Evolutionary conservation across 768 basidiomycete genomes (phyloP).

Genomic region (Pleurotus salmoneostramineus): DNA sequence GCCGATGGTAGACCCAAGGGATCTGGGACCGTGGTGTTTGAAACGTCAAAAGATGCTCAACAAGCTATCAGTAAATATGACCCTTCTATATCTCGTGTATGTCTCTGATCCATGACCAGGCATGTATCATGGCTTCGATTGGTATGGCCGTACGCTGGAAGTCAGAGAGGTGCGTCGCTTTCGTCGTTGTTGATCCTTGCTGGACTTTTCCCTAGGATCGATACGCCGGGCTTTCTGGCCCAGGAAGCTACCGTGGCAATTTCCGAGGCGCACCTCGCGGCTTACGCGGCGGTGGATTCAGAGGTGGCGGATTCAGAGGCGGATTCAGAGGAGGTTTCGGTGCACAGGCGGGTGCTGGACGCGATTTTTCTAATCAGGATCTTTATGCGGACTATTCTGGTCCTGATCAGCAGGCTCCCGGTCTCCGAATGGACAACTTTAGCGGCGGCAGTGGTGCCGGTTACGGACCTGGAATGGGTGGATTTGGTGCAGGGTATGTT

Average conservation of each 20-base stretch:
- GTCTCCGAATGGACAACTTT: conserved; percentile 33
- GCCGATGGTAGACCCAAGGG: conserved; percentile 93
- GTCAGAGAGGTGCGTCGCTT: conserved; percentile 75
- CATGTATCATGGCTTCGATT: conserved; percentile 97
- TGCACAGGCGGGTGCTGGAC: conserved; percentile 50
- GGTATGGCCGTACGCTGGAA: conserved; percentile 94
- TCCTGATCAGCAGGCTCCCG: conserved; percentile 63
- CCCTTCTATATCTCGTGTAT: background rate
- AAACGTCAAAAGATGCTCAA: conserved; percentile 84
- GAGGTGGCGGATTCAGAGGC: conserved; percentile 57
- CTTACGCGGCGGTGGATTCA: conserved; percentile 45
- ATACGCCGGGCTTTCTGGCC: conserved; percentile 79
- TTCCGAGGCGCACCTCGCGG: conserved; percentile 29
- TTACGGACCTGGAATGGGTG: conserved; percentile 26
- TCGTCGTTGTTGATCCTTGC: background rate
- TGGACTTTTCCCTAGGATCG: conserved; percentile 58
- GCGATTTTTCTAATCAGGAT: conserved; percentile 84
- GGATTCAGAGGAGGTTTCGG: conserved; percentile 46
- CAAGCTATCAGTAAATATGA: conserved; percentile 80
- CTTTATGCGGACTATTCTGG: conserved; percentile 92
- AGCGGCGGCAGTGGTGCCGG: conserved; percentile 22
- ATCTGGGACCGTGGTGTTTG: conserved; percentile 96
- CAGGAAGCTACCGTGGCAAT: conserved; percentile 46
- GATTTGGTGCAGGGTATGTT: conserved; percentile 32
- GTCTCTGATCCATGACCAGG: conserved; percentile 35